Base-by-base conservation (phyloP, 768 basidiomycete genomes). In the Daedaleopsis sinensis region DNA sequence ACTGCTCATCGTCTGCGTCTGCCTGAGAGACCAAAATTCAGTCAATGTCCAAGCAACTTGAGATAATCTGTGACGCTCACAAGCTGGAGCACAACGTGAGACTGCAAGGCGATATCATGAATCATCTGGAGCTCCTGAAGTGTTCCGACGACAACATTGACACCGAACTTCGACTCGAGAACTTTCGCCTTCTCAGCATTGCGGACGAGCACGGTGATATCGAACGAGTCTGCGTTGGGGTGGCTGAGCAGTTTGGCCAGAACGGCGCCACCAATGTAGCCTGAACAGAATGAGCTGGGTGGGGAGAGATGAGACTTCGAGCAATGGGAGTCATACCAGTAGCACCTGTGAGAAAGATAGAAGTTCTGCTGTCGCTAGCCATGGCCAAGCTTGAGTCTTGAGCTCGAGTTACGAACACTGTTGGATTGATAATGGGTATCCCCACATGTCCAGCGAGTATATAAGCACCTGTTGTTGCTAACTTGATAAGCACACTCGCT, bases 201-300 rank as follows among this genome's bases (percentile, higher is more conserved):
- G 53, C 83, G 79, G 9, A 83, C 78, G 23, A 86, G 78, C 35
- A 72, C 73, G 2, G 79, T 82, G 58, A 81, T 78, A 1, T 77
- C 69, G 64, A 83, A 82, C 5, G 74, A 74, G 57, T 74, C 71
- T 1, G 76, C 67, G 23, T 73, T 75, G 19, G 78, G 74, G 62
- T 84, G 81, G n/a, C 70, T 68, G 56, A 86, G 72, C 16, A 87
- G 75, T 32, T 76, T 77, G 3, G 75, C 62, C 1, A 87, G 76
- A 39, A 85, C 81, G 5, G 80, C 78, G 21, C 84, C 86, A 1
- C 84, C 84, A 48, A 85, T 82, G 69, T 85, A 87, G 12, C 84
- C 84, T 82, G 36, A n/a, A n/a, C n/a, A n/a, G n/a, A n/a, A n/a
- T n/a, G n/a, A n/a, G n/a, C n/a, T n/a, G n/a, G n/a, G n/a, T n/a